Evolutionary conservation across 768 basidiomycete species (phyloP), one percentile per base, ranked within the genome.

Genomic region (Lepiota venenata): DNA sequence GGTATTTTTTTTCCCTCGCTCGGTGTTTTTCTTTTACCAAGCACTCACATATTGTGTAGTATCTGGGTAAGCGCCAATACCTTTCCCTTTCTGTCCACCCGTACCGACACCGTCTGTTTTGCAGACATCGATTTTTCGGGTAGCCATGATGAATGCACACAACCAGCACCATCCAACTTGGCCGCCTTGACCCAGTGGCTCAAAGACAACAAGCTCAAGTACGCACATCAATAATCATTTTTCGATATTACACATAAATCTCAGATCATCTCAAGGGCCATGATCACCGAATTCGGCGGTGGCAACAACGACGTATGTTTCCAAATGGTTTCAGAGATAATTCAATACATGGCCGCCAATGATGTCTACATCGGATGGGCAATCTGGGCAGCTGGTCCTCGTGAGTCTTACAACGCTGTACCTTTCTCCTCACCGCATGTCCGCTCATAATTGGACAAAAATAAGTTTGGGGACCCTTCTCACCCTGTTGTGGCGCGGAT

Each of bases 311-410:
- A 64, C 29, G 72, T 67, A 36, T 78, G 76, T 50, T 72, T 73
- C 64, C 64, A 71, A 64, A 73, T 70, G 39, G 61, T 75, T 45
- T 68, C 71, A 20, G 73, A 75, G n/a, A 56, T 78, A 62, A 61
- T 78, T 2, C 64, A 62, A 35, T 78, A 75, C 60, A 63, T 78
- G 47, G 59, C 62, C 2, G 62, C 66, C 12, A 78, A 77, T 56
- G 73, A 75, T 39, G 76, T 66, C 29, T 78, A 75, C 60, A 77
- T 78, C 43, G 76, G 76, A 12, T 78, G 75, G 76, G 52, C 73
- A 2, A 71, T 74, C 41, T 78, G 76, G 76, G 76, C 76, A 56
- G 76, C 76, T 27, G 76, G 76, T 38, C 76, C 76, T 16, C 52
- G 74, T 76, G 59, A 22, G 71, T 69, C 41, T 11, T 25, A 38